phyloP scores from a whole-genome alignment of 2,329 filamentous ascomycete genomes.

The Bipolaris sorokiniana region DNA sequence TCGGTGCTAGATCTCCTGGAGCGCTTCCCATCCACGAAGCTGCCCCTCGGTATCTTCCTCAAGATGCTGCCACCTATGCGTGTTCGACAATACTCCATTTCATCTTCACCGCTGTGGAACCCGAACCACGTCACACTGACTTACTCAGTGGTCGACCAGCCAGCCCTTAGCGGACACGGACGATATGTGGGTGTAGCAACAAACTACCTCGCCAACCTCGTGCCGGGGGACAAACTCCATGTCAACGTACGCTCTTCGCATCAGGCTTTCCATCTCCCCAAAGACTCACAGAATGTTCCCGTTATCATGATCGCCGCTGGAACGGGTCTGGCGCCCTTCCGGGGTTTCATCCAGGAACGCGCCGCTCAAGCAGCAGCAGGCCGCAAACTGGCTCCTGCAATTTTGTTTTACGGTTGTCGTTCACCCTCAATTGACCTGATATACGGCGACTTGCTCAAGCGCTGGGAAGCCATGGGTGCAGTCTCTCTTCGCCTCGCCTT shows the following conservation, averaged over 20 bases:
- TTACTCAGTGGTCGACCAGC: conserved; percentile 68
- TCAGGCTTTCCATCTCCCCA: conserved; percentile 53
- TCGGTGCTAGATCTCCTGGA: conserved; percentile 74
- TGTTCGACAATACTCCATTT: conserved; percentile 80
- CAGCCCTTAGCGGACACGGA: conserved; percentile 55
- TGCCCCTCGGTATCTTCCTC: conserved; percentile 72
- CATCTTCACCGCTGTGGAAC: conserved; percentile 71
- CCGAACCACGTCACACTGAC: conserved; percentile 67
- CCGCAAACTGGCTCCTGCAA: conserved; percentile 61
- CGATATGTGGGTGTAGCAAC: conserved; percentile 54
- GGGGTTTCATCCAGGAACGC: conserved; percentile 52
- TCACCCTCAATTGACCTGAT: conserved; percentile 62
- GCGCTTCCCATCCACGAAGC: conserved; percentile 60
- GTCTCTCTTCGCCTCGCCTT: conserved; percentile 68
- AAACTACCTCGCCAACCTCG: conserved; percentile 51
- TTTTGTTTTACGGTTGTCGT: conserved; percentile 72
- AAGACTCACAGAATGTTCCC: conserved; percentile 49
- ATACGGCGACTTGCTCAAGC: conserved; percentile 64
- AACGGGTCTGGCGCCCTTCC: conserved; percentile 53
- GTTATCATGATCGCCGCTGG: conserved; percentile 51
- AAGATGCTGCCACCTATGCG: conserved; percentile 78
- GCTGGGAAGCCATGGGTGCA: conserved; percentile 66
- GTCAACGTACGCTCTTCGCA: conserved; percentile 52
- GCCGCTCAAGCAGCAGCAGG: conserved; percentile 55
- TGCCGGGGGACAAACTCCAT: conserved; percentile 51